Percentiles rank a stretch among this genome's conserved stretches.
Conservation (phyloP, 495 filamentous ascomycete species). For the Aspergillus heteromorphus region DNA sequence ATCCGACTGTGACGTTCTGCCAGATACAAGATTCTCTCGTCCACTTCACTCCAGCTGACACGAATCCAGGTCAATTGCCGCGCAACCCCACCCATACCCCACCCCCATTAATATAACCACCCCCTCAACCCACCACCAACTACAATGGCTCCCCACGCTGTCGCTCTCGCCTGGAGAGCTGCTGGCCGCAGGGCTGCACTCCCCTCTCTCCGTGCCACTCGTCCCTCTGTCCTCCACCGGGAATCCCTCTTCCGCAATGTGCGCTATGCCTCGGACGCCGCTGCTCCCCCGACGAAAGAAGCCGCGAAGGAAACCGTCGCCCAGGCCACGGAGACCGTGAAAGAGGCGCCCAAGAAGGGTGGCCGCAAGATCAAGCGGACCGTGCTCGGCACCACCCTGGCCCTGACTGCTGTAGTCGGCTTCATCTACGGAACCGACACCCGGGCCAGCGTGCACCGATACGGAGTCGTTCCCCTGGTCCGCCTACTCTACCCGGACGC, state of each 20-base stretch:
- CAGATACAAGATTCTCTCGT: background rate
- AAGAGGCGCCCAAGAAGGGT: slow-evolving; percentile 31
- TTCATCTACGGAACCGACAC: slow-evolving; percentile 89
- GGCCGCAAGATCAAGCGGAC: slow-evolving; percentile 36
- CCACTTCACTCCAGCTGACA: background rate
- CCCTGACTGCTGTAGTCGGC: slow-evolving; percentile 43
- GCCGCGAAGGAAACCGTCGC: slow-evolving; percentile 5
- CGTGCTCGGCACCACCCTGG: slow-evolving; percentile 52
- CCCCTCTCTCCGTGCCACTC: slow-evolving; percentile 19
- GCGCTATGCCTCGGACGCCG: slow-evolving; percentile 29
- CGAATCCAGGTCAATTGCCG: background rate
- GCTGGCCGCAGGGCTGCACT: slow-evolving; percentile 25
- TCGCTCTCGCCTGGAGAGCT: slow-evolving; percentile 24
- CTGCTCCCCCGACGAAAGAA: slow-evolving; percentile 12
- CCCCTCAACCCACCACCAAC: background rate
- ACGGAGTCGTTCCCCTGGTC: slow-evolving; percentile 68
- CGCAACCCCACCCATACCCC: background rate
- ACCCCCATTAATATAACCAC: background rate
- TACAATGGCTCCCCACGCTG: slow-evolving; percentile 24
- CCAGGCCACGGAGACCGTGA: slow-evolving; percentile 19
- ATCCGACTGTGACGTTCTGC: background rate
- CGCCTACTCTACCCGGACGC: slow-evolving; percentile 72
- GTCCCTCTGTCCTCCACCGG: slow-evolving; percentile 17
- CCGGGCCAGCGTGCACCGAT: slow-evolving; percentile 77
- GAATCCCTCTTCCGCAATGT: slow-evolving; percentile 4